phyloP scores from a whole-genome alignment of 75 land plant genomes.

The Sequoiadendron giganteum region DNA sequence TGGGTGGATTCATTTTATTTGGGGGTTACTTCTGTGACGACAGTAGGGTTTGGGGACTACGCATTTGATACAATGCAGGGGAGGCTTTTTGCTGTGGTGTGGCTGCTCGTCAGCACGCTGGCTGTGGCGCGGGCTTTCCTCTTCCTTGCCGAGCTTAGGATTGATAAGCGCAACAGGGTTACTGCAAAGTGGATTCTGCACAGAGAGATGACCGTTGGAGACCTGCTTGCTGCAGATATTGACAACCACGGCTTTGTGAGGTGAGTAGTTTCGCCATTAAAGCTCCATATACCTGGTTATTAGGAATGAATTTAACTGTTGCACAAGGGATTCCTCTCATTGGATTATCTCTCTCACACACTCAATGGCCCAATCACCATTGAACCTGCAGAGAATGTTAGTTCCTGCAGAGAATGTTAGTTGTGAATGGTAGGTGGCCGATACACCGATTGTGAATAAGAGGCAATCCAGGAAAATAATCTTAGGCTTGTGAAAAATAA shows the following conservation, averaged over 20 bases:
- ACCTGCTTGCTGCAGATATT: slow-evolving; percentile 69
- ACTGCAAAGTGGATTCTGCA: slow-evolving; percentile 66
- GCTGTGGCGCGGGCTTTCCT: slow-evolving; percentile 75
- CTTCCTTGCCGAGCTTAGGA: slow-evolving; percentile 67
- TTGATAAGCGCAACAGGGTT: slow-evolving; percentile 57
- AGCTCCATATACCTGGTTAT: too few relatives aligned
- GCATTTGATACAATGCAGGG: slow-evolving; percentile 55
- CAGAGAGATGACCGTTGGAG: slow-evolving; percentile 60
- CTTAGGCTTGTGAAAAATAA: too few relatives aligned
- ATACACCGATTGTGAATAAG: too few relatives aligned
- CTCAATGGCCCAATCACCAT: too few relatives aligned
- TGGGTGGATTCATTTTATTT: slow-evolving; percentile 76
- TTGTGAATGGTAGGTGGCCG: too few relatives aligned
- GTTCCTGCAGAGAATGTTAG: too few relatives aligned
- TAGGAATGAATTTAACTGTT: too few relatives aligned
- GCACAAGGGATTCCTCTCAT: too few relatives aligned
- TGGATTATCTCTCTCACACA: too few relatives aligned
- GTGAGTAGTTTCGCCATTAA: slow-evolving; percentile 18
- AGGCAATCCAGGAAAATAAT: too few relatives aligned
- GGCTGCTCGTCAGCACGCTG: slow-evolving; percentile 71
- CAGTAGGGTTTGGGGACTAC: slow-evolving; percentile 83
- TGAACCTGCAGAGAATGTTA: too few relatives aligned
- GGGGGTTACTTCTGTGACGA: slow-evolving; percentile 70
- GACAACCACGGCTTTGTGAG: slow-evolving; percentile 73
- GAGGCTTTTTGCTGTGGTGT: slow-evolving; percentile 61